Percentiles rank a stretch among this genome's conserved stretches.
Evolutionary conservation across 83 land plant genomes (phyloP).

Genomic region (Larix sibirica): DNA sequence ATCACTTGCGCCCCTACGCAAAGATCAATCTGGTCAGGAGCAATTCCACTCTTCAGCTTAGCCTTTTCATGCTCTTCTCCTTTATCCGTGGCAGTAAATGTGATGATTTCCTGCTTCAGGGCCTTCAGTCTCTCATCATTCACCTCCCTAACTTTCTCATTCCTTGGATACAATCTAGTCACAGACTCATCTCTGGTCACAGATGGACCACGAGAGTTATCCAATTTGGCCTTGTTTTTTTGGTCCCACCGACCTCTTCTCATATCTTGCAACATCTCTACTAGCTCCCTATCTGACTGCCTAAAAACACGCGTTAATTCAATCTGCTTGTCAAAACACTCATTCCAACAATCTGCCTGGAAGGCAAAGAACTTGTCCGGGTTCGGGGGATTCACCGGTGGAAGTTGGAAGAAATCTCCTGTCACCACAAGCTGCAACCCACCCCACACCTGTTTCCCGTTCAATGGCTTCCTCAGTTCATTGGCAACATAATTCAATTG

Average conservation of each 20-base stretch:
- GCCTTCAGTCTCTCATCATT: conserved; percentile 49
- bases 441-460: conserved; percentile 44
- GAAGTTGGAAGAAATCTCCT: conserved; percentile 67
- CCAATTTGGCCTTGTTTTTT: conserved; percentile 22
- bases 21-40: conserved; percentile 38
- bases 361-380: conserved; percentile 57
- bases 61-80: conserved; percentile 31
- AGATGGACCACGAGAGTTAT: conserved; percentile 20
- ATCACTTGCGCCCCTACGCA: conserved; percentile 79
- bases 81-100: conserved; percentile 46
- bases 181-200: conserved; percentile 17
- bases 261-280: conserved; percentile 60
- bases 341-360: conserved; percentile 76
- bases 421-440: conserved; percentile 72
- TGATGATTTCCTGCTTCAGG: conserved; percentile 25
- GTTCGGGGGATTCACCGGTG: conserved; percentile 47
- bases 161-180: conserved; percentile 57
- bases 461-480: neutral
- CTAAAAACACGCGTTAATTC: conserved; percentile 64
- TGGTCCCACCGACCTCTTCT: conserved; percentile 48
- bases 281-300: conserved; percentile 49
- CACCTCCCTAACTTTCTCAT: conserved; percentile 46
- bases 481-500: conserved; percentile 55
- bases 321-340: conserved; percentile 60
- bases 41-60: conserved; percentile 26